Conservation (phyloP, 106 monocot genomes). For the Phalaenopsis aphrodite region DNA sequence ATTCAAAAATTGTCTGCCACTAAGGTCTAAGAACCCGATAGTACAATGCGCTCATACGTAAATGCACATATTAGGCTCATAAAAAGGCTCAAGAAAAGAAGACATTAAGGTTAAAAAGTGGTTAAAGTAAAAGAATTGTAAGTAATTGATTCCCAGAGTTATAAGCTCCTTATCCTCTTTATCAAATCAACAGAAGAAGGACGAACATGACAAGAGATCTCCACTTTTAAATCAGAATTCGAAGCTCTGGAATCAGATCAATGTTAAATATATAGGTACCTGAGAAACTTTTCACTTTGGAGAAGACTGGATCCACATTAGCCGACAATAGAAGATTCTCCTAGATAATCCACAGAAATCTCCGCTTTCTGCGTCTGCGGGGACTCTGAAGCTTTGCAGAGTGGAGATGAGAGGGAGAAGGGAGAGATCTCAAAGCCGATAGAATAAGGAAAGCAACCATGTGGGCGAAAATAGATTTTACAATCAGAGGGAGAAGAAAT, state of each 20-base stretch:
- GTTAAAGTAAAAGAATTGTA: background rate
- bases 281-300: background rate
- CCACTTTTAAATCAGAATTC: background rate
- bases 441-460: constrained; percentile 24
- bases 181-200: background rate
- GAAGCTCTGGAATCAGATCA: background rate
- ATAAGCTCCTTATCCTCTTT: background rate
- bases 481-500: constrained; percentile 3
- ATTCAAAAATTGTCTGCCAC: background rate
- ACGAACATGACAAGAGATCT: background rate
- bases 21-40: background rate
- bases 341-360: constrained; percentile 16
- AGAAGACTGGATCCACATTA: background rate
- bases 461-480: constrained; percentile 29
- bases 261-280: background rate
- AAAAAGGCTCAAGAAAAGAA: background rate
- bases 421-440: constrained; percentile 13
- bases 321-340: background rate
- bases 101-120: background rate
- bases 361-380: constrained; percentile 2
- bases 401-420: background rate
- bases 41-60: background rate
- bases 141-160: background rate
- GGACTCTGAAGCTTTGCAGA: background rate
- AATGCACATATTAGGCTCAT: background rate